Percentiles rank a stretch among this genome's conserved stretches.
phyloP scores from a whole-genome alignment of 345 rosid species.

The Cardamine chenopodiifolia region DNA sequence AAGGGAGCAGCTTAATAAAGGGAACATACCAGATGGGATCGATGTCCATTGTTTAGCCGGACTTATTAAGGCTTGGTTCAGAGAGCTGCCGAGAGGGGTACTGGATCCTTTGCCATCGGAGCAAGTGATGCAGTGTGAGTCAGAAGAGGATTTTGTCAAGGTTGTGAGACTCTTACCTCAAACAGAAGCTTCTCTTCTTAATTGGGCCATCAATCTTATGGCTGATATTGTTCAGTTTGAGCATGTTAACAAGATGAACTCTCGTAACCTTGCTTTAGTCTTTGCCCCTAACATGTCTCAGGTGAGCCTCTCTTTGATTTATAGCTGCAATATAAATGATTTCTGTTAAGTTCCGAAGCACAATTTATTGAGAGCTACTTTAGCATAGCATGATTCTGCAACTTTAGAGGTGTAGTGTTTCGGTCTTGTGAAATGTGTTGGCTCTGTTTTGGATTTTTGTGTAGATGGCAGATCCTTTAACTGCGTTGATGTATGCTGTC shows the following conservation, averaged over 20 bases:
- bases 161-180: conserved; percentile 84
- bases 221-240: conserved; percentile 90
- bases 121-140: conserved; percentile 81
- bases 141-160: conserved; percentile 82
- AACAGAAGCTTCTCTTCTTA: conserved; percentile 81
- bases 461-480: conserved; percentile 98
- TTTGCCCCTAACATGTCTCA: conserved; percentile 99
- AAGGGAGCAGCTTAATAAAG: conserved; percentile 79
- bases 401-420: not conserved
- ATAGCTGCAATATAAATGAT: too few species aligned
- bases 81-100: conserved; percentile 93
- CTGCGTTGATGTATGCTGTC: conserved; percentile 96
- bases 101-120: conserved; percentile 83
- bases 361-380: too few species aligned
- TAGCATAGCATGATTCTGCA: too few species aligned
- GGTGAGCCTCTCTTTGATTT: conserved; percentile 48
- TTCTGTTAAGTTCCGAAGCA: too few species aligned
- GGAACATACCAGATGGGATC: conserved; percentile 72
- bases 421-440: conserved; percentile 24
- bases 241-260: conserved; percentile 90
- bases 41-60: conserved; percentile 97
- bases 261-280: conserved; percentile 92
- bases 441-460: not conserved
- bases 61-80: conserved; percentile 98
- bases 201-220: conserved; percentile 94